phyloP scores from a whole-genome alignment of 2,329 filamentous ascomycete species.

The Amauroascus verrucosus region DNA sequence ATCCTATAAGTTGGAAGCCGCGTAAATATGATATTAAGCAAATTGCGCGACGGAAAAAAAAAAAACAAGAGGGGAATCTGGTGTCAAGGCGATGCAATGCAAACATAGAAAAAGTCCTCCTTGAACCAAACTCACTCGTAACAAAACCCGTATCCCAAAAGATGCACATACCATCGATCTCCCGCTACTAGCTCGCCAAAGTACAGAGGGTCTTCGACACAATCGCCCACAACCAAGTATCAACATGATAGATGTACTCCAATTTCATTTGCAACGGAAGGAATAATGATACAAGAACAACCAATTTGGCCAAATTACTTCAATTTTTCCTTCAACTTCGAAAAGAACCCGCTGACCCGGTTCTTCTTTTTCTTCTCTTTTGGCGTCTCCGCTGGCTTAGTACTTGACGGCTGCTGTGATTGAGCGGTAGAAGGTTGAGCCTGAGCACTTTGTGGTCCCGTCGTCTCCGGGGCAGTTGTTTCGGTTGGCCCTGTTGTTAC shows the following conservation, averaged over 20 bases:
- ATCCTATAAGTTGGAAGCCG: neutral
- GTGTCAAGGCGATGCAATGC: neutral
- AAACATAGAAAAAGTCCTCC: conserved; percentile 5
- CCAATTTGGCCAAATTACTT: conserved; percentile 22
- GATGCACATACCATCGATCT: neutral
- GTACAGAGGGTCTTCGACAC: neutral
- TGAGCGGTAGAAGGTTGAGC: conserved; percentile 17
- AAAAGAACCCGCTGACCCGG: conserved; percentile 53
- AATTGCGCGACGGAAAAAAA: neutral
- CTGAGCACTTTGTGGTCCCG: conserved; percentile 12
- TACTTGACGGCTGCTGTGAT: conserved; percentile 16
- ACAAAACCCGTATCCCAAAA: neutral
- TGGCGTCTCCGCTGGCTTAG: conserved; percentile 16
- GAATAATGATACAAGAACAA: neutral
- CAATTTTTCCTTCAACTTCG: conserved; percentile 46
- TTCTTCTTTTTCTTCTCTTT: conserved; percentile 58
- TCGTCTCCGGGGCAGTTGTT: conserved; percentile 17
- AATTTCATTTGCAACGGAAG: neutral
- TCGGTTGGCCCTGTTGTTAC: conserved; percentile 9
- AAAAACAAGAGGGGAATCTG: conserved; percentile 9
- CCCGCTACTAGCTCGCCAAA: neutral
- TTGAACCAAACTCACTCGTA: neutral
- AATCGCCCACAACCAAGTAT: neutral
- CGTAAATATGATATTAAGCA: neutral
- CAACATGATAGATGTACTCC: neutral